Conservation (phyloP, 306 rosid genomes). For the Acacia acuminata region DNA sequence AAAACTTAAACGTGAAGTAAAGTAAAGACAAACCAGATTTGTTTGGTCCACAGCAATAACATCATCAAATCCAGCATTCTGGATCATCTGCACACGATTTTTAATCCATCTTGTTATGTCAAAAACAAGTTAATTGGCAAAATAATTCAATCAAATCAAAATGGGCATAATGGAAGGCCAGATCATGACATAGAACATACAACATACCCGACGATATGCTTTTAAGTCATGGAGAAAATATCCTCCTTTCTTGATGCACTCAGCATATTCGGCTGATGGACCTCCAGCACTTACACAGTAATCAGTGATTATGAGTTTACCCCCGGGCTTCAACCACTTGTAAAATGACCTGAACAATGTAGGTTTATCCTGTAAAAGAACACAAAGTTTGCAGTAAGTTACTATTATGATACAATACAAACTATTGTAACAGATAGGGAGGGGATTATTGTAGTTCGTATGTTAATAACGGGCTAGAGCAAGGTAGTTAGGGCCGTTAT, state of each 20-base stretch:
- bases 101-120: conserved; percentile 20
- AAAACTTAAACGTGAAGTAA: neutral
- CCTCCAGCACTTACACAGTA: conserved; percentile 73
- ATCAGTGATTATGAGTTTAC: conserved; percentile 83
- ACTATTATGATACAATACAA: neutral
- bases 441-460: neutral
- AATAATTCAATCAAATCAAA: conserved; percentile 9
- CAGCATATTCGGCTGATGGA: conserved; percentile 65
- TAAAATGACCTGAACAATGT: conserved; percentile 70
- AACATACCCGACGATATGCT: conserved; percentile 67
- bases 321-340: conserved; percentile 96
- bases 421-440: conserved; percentile 3
- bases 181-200: neutral
- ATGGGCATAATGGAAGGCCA: conserved; percentile 25
- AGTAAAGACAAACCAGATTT: conserved; percentile 57
- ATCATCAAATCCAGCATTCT: conserved; percentile 77
- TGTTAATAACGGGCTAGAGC: neutral
- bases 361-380: conserved; percentile 68
- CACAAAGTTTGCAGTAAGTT: conserved; percentile 18
- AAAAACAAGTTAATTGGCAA: conserved; percentile 5
- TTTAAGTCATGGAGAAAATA: conserved; percentile 70
- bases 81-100: conserved; percentile 67
- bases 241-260: conserved; percentile 80
- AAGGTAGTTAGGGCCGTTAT: neutral
- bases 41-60: conserved; percentile 78